These are phyloP conservation scores for Sarcodon aspratus DNA, from an alignment of 768 basidiomycete species.

Conservation along the genomic window DNA sequence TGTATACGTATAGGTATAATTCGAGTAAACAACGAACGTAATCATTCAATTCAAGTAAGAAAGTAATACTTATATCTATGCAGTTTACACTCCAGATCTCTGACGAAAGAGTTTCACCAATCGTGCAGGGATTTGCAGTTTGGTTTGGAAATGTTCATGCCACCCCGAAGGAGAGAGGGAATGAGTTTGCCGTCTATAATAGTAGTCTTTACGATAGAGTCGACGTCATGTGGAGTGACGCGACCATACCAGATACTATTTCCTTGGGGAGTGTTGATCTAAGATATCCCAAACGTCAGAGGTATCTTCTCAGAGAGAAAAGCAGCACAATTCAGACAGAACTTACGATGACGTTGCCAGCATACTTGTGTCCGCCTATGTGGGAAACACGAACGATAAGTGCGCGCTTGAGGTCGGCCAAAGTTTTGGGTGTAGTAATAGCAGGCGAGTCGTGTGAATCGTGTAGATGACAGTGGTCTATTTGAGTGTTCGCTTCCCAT, in stretches of 20 bases:
- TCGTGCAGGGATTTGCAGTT: slow-evolving; percentile 57
- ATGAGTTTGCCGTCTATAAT: slow-evolving; percentile 78
- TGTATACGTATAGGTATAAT: too few species aligned
- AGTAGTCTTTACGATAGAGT: slow-evolving; percentile 78
- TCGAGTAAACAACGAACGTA: too few species aligned
- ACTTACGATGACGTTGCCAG: slow-evolving; percentile 84
- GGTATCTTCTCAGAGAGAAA: not conserved
- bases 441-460: not conserved
- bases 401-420: slow-evolving; percentile 44
- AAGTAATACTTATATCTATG: too few species aligned
- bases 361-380: slow-evolving; percentile 87
- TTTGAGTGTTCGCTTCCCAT: slow-evolving; percentile 67
- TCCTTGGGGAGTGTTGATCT: slow-evolving; percentile 85
- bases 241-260: slow-evolving; percentile 90
- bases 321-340: not conserved
- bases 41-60: too few species aligned
- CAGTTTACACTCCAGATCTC: too few species aligned
- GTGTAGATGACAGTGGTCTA: slow-evolving; percentile 28
- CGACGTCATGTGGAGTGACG: slow-evolving; percentile 82
- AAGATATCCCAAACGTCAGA: not conserved
- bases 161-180: slow-evolving; percentile 77
- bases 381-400: slow-evolving; percentile 85
- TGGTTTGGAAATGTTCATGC: slow-evolving; percentile 67
- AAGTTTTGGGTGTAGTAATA: not conserved
- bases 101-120: slow-evolving; percentile 34